Percentiles rank a stretch among this genome's conserved stretches.
phyloP scores from a whole-genome alignment of 2,329 filamentous ascomycete species.

The Penicillium sp. region DNA sequence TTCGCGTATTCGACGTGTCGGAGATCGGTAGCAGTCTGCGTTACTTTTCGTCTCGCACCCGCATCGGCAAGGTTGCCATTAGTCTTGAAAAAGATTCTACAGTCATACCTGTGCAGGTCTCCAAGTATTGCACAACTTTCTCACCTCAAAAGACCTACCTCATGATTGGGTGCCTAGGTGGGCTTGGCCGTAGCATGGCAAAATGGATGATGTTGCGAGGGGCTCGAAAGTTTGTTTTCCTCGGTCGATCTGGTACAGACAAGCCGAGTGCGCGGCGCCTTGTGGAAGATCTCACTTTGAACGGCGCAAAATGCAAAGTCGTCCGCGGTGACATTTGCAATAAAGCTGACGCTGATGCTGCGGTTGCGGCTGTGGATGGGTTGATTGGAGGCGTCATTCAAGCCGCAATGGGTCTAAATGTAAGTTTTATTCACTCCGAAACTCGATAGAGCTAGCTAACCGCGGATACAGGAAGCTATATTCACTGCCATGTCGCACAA shows the following conservation, averaged over 20 bases:
- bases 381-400: background rate
- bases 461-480: no score
- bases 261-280: background rate
- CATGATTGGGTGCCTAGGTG: background rate
- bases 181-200: background rate
- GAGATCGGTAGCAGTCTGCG: no score
- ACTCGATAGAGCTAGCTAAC: no score
- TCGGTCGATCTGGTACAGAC: background rate
- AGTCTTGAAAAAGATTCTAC: background rate
- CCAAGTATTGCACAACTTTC: background rate
- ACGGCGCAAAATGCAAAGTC: background rate
- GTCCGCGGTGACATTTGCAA: background rate
- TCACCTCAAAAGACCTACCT: background rate
- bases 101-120: no score
- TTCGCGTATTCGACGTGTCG: no score
- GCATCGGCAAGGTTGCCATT: no score
- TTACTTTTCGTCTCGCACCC: no score
- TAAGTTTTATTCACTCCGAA: no score
- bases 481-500: no score
- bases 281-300: background rate
- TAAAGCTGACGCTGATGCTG: background rate
- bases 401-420: background rate
- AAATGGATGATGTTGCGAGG: background rate
- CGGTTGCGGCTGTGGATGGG: background rate
- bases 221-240: background rate